Conservation (phyloP, 306 rosid species). For the Neltuma alba region DNA sequence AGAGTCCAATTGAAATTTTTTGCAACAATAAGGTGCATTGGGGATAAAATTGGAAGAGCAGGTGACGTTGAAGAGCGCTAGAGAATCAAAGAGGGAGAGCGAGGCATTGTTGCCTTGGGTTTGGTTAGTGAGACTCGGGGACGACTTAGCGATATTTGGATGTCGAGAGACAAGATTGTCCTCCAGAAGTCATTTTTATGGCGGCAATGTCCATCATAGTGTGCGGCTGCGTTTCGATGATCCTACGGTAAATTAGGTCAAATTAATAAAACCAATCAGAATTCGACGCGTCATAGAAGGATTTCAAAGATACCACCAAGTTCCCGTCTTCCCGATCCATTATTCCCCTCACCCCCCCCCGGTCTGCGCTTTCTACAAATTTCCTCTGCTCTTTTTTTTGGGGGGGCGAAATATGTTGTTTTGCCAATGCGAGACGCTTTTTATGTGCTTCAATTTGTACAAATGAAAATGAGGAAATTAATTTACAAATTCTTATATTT, state of each 20-base stretch:
- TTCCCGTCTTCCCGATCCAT: not conserved
- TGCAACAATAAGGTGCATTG: not conserved
- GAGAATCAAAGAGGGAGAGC: not conserved
- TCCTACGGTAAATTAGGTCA: constrained; percentile 11
- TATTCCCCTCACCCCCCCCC: not conserved
- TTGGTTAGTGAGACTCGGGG: constrained; percentile 12
- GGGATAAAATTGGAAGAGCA: constrained; percentile 58
- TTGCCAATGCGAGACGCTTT: too few species aligned
- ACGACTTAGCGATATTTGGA: constrained; percentile 40
- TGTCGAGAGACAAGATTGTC: constrained; percentile 40
- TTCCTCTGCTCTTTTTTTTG: too few species aligned
- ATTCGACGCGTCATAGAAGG: not conserved
- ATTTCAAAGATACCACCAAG: not conserved
- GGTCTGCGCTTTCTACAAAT: not conserved
- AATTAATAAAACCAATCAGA: not conserved
- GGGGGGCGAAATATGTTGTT: too few species aligned
- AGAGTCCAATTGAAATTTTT: constrained; percentile 11
- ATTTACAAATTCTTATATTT: too few species aligned
- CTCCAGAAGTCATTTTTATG: constrained; percentile 17
- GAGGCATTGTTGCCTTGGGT: too few species aligned
- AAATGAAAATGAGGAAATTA: too few species aligned
- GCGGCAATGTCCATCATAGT: constrained; percentile 36
- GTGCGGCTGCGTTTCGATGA: constrained; percentile 30
- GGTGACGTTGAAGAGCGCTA: constrained; percentile 33
- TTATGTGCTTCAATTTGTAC: too few species aligned